A percentile compares a stretch with the other conserved stretches of the same genome.
These are phyloP conservation scores for Hypoxylon intermedium DNA, from an alignment of 495 filamentous ascomycete species.

Conservation along the genomic window DNA sequence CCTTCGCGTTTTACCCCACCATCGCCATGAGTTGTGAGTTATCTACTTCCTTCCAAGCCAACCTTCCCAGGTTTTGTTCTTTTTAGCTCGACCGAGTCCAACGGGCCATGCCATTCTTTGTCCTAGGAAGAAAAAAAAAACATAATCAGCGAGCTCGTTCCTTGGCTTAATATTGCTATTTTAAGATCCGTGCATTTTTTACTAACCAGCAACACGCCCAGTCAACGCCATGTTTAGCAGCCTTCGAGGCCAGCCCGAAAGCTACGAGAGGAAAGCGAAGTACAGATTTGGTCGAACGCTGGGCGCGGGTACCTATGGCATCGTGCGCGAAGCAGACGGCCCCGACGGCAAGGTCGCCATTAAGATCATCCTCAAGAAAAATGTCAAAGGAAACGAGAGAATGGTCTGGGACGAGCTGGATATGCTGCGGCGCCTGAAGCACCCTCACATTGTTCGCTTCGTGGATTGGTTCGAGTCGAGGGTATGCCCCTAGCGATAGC, in stretches of 20 bases:
- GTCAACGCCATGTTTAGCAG: slow-evolving; percentile 95
- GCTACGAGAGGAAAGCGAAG: slow-evolving; percentile 96
- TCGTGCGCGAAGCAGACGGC: slow-evolving; percentile 91
- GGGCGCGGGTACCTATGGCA: slow-evolving; percentile 97
- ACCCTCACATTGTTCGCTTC: slow-evolving; percentile 97
- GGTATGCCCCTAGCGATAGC: slow-evolving; percentile 49
- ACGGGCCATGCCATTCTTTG: slow-evolving; percentile 3
- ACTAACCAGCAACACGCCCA: slow-evolving; percentile 46
- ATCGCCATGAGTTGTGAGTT: slow-evolving; percentile 48
- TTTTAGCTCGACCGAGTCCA: slow-evolving; percentile 1
- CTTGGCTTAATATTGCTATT: too few relatives aligned
- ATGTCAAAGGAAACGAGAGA: slow-evolving; percentile 94
- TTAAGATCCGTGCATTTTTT: background rate
- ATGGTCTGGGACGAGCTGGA: slow-evolving; percentile 99
- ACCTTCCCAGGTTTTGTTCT: slow-evolving; percentile 8
- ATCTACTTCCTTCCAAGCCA: too few relatives aligned
- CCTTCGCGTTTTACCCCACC: slow-evolving; percentile 35
- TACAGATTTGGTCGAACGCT: slow-evolving; percentile 94
- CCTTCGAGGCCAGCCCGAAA: slow-evolving; percentile 95
- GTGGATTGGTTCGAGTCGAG: slow-evolving; percentile 99
- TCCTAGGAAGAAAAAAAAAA: slow-evolving; percentile 5
- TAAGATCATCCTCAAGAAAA: slow-evolving; percentile 99
- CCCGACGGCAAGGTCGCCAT: slow-evolving; percentile 87
- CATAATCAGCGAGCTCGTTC: too few relatives aligned
- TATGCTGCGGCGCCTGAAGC: slow-evolving; percentile 86